Evolutionary conservation across 2,329 filamentous ascomycete genomes (phyloP), one percentile per base, ranked within the genome.

Genomic region (Pseudocercospora eumusae): DNA sequence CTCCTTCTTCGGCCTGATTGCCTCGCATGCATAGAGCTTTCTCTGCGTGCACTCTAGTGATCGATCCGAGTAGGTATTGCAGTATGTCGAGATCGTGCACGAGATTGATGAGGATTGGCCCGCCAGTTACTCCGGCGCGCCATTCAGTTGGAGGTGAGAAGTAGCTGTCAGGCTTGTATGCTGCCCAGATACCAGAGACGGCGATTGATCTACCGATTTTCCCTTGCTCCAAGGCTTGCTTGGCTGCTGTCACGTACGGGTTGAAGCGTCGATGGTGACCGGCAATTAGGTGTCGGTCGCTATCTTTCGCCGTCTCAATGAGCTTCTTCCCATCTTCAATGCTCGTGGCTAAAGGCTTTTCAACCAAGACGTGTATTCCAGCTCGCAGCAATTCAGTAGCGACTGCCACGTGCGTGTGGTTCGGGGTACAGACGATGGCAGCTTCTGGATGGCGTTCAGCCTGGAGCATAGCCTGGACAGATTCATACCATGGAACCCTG

Each of bases 191-290:
- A 0, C 83, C 84, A 56, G 80, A 83, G 3, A 87, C 70, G 1
- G 84, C 84, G 10, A 85, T 77, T 1, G 82, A 64, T 0, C 65
- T 68, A 0, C 84, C 84, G 0, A 86, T 75, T 0, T 71, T 71
- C 0, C 76, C 74, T 0, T 75, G 69, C 0, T 71, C 66, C 0
- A 86, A 65, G 0, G 78, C 72, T 13, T 77, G 65, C 64, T 85
- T 85, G 0, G 83, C 77, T 1, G 80, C 76, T 5, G 78, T 72
- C 4, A 85, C 78, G 69, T 83, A 85, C 0, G 81, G 81, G 66
- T 87, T 86, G 74, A 87, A 87, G 2, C 84, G 79, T 9, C 84
- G 78, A 68, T 87, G 84, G 64, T 87, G 84, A 6, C 84, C 84
- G 1, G 84, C 81, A 0, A 86, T 74, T 0, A 83, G 73, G n/a